Conservation (phyloP, 2,329 filamentous ascomycete species). For the Colletotrichum magnum region DNA sequence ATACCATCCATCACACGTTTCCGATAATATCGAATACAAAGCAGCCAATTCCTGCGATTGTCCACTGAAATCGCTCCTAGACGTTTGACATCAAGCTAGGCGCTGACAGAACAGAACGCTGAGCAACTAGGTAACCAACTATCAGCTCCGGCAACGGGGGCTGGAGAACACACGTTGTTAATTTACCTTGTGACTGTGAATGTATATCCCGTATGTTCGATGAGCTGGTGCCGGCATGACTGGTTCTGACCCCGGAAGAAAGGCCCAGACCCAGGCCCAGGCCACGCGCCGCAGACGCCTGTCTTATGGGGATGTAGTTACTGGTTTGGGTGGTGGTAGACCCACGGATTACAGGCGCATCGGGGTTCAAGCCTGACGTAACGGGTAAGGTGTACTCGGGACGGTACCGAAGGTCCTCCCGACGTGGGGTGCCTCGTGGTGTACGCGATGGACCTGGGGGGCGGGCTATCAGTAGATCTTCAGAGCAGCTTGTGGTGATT, state of each 20-base stretch:
- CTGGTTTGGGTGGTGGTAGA: constrained; percentile 18
- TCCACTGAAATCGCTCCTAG: too few relatives aligned
- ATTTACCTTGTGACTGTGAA: constrained; percentile 3
- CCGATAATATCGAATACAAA: too few relatives aligned
- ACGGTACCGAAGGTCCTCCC: constrained; percentile 47
- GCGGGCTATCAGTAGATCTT: neutral
- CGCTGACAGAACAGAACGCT: too few relatives aligned
- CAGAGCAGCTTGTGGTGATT: neutral
- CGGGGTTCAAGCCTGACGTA: constrained; percentile 50
- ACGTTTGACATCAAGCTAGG: too few relatives aligned
- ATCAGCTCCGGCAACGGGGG: too few relatives aligned
- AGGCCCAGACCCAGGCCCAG: constrained; percentile 29
- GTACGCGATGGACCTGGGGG: constrained; percentile 50
- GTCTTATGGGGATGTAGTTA: constrained; percentile 13
- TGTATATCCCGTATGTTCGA: neutral
- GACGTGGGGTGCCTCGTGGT: constrained; percentile 43
- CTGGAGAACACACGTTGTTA: too few relatives aligned
- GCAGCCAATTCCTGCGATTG: too few relatives aligned
- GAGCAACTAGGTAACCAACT: too few relatives aligned
- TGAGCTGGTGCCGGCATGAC: neutral
- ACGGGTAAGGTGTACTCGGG: constrained; percentile 46
- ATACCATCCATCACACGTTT: too few relatives aligned
- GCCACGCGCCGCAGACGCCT: neutral
- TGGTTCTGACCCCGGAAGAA: constrained; percentile 28
- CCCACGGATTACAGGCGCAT: constrained; percentile 42